Base-by-base conservation (phyloP, 257 asterid genomes). In the Nicotiana sylvestris region DNA sequence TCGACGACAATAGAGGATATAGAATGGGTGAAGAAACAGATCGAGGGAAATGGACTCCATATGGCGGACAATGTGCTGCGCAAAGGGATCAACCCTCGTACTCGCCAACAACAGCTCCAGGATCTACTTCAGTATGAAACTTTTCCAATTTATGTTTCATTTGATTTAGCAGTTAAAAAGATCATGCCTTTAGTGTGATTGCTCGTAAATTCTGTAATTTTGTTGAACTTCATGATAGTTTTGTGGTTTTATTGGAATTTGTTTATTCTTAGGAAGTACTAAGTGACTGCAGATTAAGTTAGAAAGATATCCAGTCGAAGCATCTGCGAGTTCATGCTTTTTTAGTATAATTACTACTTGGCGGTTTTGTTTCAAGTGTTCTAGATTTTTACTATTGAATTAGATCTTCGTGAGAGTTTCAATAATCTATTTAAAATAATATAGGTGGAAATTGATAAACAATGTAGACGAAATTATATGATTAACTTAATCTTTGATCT, bases 51-150 rank as follows among this genome's bases (percentile, higher is more conserved):
- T 84, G 99, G 97, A 69, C 87, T 96, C 32, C 99, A 93, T 82
- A 96, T 96, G 99, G 91, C 87, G 32, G 93, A 87, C 35, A 94
- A 96, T 86, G 88, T 94, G 74, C 92, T 91, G 27, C 96, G 99
- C 33, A 96, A 96, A 87, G 99, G 99, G 88, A 94, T 96, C 81
- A 96, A 96, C 80, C 99, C 99, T 18, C 94, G 99, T 53, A 96
- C 98, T 29, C 98, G 98, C 27, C 85, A 92, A 51, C 95, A 93
- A 61, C 99, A 96, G 90, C 98, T 96, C 76, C 94, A 94, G 61
- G 98, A 96, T 89, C 91, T 96, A 62, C 86, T 84, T 78, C 89
- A 89, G 85, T 89, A 83, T 9, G 86, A 7, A 7, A 66, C 46
- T 46, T 60, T 80, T 10, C 64, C 16, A 51, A 29, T 66, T 3